Conservation (phyloP, 179 eudicot genomes). For the Carnegiea gigantea region DNA sequence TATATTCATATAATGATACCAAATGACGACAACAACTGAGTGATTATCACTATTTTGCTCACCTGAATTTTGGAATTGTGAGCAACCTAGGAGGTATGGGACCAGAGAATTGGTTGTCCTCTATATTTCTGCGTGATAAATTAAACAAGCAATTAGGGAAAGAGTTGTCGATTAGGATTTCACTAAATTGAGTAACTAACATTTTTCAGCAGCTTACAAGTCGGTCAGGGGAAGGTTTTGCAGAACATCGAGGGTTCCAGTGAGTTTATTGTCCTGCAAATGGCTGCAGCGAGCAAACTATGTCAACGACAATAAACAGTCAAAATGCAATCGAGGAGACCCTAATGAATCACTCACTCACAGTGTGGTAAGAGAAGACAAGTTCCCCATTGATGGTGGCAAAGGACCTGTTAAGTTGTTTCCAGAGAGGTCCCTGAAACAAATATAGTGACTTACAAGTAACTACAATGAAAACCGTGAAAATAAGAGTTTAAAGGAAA, state of each 20-base stretch:
- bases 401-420: constrained; percentile 79
- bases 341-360: constrained; percentile 38
- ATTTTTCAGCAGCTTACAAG: constrained; percentile 53
- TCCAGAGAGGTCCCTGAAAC: constrained; percentile 79
- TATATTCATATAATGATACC: background rate
- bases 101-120: constrained; percentile 82
- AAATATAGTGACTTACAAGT: background rate
- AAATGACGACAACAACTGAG: background rate
- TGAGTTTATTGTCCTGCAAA: constrained; percentile 84
- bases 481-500: background rate
- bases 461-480: background rate
- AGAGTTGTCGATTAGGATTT: background rate
- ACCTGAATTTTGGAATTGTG: constrained; percentile 76
- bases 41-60: constrained; percentile 8
- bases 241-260: constrained; percentile 81
- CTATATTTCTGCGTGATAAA: constrained; percentile 60
- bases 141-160: constrained; percentile 10
- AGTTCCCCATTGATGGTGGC: constrained; percentile 70
- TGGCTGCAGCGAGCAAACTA: constrained; percentile 49
- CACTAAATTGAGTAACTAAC: background rate
- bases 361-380: constrained; percentile 81
- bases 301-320: constrained; percentile 4
- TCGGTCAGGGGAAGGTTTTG: constrained; percentile 78
- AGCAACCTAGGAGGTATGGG: constrained; percentile 80
- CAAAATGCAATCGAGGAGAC: background rate